phyloP scores from a whole-genome alignment of 306 rosid species.

The Castanea crenata region DNA sequence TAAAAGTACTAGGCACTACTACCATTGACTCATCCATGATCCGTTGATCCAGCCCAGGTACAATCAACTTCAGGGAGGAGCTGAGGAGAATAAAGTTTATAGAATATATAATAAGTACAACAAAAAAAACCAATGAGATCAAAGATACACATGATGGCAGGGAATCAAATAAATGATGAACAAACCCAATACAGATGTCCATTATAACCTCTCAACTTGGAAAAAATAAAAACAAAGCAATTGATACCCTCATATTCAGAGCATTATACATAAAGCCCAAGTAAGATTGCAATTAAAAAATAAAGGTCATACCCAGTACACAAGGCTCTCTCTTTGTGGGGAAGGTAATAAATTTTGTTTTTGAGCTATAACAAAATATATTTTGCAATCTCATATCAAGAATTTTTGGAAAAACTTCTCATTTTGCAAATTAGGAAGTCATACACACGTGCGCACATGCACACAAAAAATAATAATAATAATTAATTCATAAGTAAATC shows the following conservation, averaged over 20 bases:
- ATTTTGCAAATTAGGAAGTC: background rate
- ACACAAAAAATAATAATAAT: too few relatives aligned
- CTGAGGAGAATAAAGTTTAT: slow-evolving; percentile 43
- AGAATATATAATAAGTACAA: slow-evolving; percentile 19
- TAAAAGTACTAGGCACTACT: slow-evolving; percentile 29
- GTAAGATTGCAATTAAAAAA: background rate
- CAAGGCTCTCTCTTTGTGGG: too few relatives aligned
- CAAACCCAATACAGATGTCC: background rate
- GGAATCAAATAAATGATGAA: slow-evolving; percentile 4
- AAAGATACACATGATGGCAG: slow-evolving; percentile 1
- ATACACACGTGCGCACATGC: background rate
- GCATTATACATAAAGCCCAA: background rate
- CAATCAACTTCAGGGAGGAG: slow-evolving; percentile 95
- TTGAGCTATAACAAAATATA: background rate
- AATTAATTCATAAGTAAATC: background rate
- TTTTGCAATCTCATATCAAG: background rate
- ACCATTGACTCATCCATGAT: slow-evolving; percentile 84
- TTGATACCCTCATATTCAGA: background rate
- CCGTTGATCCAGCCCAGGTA: slow-evolving; percentile 98
- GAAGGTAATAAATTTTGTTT: too few relatives aligned
- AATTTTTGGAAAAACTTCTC: background rate
- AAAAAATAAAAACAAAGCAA: too few relatives aligned
- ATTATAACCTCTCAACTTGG: background rate
- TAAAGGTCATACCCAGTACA: too few relatives aligned
- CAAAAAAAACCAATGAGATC: background rate